Conservation (phyloP, 768 basidiomycete species). For the Ephemerocybe angulata region DNA sequence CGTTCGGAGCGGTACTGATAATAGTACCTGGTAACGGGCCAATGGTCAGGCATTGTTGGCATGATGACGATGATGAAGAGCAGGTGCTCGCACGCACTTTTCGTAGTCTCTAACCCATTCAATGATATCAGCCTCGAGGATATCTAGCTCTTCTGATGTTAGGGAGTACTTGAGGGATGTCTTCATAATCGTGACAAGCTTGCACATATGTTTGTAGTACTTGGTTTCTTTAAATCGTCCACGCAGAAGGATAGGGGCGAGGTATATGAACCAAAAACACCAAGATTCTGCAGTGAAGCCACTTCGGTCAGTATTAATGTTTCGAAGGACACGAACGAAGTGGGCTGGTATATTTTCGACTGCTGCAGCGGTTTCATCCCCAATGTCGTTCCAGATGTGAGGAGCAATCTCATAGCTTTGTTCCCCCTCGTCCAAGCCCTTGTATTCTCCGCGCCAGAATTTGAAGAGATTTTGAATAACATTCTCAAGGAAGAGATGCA, state of each 20-base stretch:
- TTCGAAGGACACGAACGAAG: conserved; percentile 32
- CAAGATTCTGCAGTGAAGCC: conserved; percentile 14
- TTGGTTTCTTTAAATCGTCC: conserved; percentile 17
- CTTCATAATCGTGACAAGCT: conserved; percentile 26
- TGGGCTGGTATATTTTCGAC: conserved; percentile 35
- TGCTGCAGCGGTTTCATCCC: conserved; percentile 27
- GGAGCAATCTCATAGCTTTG: conserved; percentile 27
- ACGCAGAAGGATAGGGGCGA: conserved; percentile 6
- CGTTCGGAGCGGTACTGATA: not conserved
- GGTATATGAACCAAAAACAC: conserved; percentile 8
- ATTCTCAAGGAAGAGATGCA: conserved; percentile 49
- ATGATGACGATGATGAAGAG: not conserved
- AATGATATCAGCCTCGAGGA: not conserved
- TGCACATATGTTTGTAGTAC: conserved; percentile 35
- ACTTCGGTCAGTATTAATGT: conserved; percentile 9
- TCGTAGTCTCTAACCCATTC: conserved; percentile 1
- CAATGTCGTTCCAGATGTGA: conserved; percentile 38
- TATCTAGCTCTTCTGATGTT: conserved; percentile 4
- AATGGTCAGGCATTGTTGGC: not conserved
- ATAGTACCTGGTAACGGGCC: not conserved
- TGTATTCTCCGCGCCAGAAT: conserved; percentile 31
- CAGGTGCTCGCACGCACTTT: not conserved
- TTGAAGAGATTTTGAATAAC: conserved; percentile 35
- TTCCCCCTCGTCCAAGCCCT: conserved; percentile 30
- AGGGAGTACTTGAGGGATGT: conserved; percentile 25